phyloP scores from a whole-genome alignment of 176 grass and related monocot genomes.

The Carex cristatella region DNA sequence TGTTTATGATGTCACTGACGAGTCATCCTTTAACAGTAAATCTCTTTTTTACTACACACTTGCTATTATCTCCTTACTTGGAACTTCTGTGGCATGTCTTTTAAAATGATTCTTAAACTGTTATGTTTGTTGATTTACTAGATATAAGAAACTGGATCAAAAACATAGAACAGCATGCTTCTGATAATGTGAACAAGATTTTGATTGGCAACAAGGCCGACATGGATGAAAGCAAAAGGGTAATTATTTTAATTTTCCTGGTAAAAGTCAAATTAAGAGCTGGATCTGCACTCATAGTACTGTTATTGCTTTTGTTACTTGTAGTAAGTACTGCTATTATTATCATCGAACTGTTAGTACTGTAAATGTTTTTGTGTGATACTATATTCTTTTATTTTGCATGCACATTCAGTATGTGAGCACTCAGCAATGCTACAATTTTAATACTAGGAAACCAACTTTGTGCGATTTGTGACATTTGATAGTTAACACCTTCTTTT shows the following conservation, averaged over 20 bases:
- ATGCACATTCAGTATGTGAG: background rate
- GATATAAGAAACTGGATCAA: slow-evolving; percentile 77
- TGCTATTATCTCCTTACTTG: background rate
- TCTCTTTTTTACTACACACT: background rate
- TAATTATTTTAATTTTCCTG: slow-evolving; percentile 13
- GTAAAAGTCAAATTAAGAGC: background rate
- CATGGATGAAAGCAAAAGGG: slow-evolving; percentile 56
- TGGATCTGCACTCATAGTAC: background rate
- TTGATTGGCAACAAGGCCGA: slow-evolving; percentile 52
- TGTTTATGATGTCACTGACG: slow-evolving; percentile 66
- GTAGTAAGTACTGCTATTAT: background rate
- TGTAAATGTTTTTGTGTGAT: background rate
- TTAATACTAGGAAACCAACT: background rate
- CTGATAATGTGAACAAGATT: slow-evolving; percentile 51
- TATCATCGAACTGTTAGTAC: background rate
- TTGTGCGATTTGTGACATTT: background rate
- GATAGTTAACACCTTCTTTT: background rate
- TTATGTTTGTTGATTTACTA: slow-evolving; percentile 17
- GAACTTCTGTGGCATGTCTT: background rate
- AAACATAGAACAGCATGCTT: slow-evolving; percentile 65
- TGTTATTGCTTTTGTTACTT: background rate
- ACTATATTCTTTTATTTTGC: background rate
- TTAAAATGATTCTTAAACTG: background rate
- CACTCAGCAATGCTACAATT: background rate
- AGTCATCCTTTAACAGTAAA: slow-evolving; percentile 64